Evolutionary conservation across 306 rosid species (phyloP).

Genomic region (Vicia faba): DNA sequence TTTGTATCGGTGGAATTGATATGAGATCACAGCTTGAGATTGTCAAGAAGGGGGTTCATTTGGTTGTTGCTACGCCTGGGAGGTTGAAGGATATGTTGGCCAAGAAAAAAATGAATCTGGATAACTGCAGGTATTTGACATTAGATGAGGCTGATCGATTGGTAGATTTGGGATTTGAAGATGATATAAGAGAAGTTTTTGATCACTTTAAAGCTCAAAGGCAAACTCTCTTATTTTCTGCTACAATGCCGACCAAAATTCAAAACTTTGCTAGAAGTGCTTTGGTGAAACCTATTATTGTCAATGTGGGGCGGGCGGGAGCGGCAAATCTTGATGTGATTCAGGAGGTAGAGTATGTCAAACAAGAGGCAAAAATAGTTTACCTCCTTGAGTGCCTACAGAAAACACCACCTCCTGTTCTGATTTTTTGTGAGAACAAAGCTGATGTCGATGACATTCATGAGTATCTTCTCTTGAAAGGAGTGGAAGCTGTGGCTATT

Average conservation of each 20-base stretch:
- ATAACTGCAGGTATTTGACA: conserved; percentile 84
- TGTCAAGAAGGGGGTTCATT: conserved; percentile 92
- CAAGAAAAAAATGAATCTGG: conserved; percentile 89
- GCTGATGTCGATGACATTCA: conserved; percentile 96
- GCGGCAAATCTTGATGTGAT: conserved; percentile 93
- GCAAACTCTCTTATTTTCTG: conserved; percentile 87
- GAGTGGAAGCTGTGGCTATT: conserved; percentile 93
- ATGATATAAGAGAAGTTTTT: conserved; percentile 85
- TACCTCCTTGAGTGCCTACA: conserved; percentile 91
- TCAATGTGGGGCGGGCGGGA: conserved; percentile 93
- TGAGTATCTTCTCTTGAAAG: conserved; percentile 89
- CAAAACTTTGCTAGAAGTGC: conserved; percentile 91
- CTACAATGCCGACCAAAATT: conserved; percentile 93
- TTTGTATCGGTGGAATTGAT: conserved; percentile 95
- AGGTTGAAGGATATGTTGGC: conserved; percentile 96
- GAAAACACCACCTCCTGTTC: conserved; percentile 88
- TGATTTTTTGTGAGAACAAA: conserved; percentile 87
- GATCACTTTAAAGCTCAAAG: conserved; percentile 93
- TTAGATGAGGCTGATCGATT: conserved; percentile 92
- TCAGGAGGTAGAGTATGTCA: conserved; percentile 93
- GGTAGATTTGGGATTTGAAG: conserved; percentile 95
- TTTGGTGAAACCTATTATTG: conserved; percentile 66
- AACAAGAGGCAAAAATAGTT: conserved; percentile 89
- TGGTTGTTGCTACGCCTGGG: conserved; percentile 96
- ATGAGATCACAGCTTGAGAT: conserved; percentile 82